A percentile compares a stretch with the other conserved stretches of the same genome.
Conservation (phyloP, 306 rosid species). For the Dalbergia cultrata region DNA sequence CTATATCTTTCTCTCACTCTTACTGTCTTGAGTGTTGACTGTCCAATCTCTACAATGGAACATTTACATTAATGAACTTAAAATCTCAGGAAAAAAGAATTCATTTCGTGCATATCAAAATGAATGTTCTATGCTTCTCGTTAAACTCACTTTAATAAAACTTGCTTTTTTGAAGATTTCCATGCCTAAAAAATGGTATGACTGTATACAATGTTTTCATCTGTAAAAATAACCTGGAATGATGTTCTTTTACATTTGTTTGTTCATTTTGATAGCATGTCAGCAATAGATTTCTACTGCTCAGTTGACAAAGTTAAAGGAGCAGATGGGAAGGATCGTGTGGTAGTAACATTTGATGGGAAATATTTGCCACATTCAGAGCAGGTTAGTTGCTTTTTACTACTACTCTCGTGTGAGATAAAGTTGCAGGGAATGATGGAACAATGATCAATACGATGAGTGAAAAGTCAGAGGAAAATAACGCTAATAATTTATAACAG, state of each 20-base stretch:
- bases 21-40: not conserved
- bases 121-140: not conserved
- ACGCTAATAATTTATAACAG: not conserved
- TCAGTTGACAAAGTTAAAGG: slow-evolving; percentile 94
- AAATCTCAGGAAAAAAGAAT: not conserved
- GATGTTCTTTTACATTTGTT: slow-evolving; percentile 13
- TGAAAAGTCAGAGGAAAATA: not conserved
- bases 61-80: not conserved
- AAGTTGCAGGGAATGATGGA: slow-evolving; percentile 14
- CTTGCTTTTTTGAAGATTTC: not conserved
- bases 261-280: slow-evolving; percentile 71
- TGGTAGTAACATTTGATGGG: slow-evolving; percentile 83
- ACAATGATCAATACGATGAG: not conserved
- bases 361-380: slow-evolving; percentile 85
- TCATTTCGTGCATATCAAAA: not conserved
- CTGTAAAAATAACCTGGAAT: not conserved
- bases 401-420: slow-evolving; percentile 32
- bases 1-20: not conserved
- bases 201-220: not conserved
- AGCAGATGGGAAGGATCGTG: slow-evolving; percentile 93
- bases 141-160: not conserved
- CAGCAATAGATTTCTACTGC: slow-evolving; percentile 96
- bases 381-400: slow-evolving; percentile 68
- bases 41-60: not conserved
- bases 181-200: slow-evolving; percentile 12